Percentiles rank a stretch among this genome's conserved stretches.
These are phyloP conservation scores for Paecilomyces sp. DNA, from an alignment of 2,329 filamentous ascomycete species.

Conservation along the genomic window DNA sequence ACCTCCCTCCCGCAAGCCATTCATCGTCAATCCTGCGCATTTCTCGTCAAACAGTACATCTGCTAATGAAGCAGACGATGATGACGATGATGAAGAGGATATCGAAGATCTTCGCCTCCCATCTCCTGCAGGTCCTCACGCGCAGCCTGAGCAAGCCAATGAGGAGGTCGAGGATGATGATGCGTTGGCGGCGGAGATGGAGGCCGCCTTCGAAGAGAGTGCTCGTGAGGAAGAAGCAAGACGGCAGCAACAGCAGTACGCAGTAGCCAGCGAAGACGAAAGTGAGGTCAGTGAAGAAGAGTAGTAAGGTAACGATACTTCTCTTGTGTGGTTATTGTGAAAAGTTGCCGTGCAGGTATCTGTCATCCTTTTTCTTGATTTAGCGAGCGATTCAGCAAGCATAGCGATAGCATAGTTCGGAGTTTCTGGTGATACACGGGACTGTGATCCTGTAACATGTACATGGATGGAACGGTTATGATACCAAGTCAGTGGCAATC, in stretches of 20 bases:
- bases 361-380: not conserved
- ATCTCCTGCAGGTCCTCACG: constrained; percentile 22
- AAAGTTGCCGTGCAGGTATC: not conserved
- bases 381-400: not conserved
- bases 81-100: constrained; percentile 33
- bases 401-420: constrained; percentile 2
- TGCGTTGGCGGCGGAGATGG: constrained; percentile 51
- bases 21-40: constrained; percentile 33
- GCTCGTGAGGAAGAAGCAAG: constrained; percentile 34
- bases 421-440: not conserved
- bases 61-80: constrained; percentile 23
- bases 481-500: not conserved
- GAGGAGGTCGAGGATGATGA: constrained; percentile 41
- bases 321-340: not conserved
- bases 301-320: constrained; percentile 19
- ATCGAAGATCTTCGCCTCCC: constrained; percentile 31
- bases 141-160: constrained; percentile 16
- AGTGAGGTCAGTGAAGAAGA: constrained; percentile 63
- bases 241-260: constrained; percentile 22
- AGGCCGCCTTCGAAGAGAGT: constrained; percentile 44
- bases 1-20: constrained; percentile 29
- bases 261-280: constrained; percentile 44
- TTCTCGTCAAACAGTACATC: constrained; percentile 37
- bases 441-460: not conserved
- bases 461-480: not conserved